phyloP scores from a whole-genome alignment of 129 eudicot genomes.

The Tagetes patula region DNA sequence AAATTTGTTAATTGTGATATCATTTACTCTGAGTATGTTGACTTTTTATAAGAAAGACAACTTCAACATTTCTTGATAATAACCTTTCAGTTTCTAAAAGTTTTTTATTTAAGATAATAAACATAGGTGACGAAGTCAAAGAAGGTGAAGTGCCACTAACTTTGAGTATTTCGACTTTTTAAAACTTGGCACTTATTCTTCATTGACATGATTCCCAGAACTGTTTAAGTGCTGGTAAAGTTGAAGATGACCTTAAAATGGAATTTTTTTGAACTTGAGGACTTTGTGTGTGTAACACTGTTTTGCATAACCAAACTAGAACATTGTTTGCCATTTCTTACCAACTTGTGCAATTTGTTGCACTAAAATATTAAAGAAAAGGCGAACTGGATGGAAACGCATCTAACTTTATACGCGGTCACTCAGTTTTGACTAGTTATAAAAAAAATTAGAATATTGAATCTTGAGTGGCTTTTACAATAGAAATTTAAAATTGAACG shows the following conservation, averaged over 20 bases:
- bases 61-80: neutral
- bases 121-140: neutral
- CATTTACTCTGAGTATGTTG: slow-evolving; percentile 6
- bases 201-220: neutral
- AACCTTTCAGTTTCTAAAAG: neutral
- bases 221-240: neutral
- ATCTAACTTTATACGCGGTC: neutral
- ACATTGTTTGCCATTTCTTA: neutral
- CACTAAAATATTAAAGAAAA: neutral
- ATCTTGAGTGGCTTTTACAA: neutral
- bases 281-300: neutral
- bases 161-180: neutral
- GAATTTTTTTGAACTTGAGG: neutral
- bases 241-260: neutral
- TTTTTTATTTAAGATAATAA: neutral
- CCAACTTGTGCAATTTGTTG: neutral
- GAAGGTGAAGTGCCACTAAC: neutral
- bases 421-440: neutral
- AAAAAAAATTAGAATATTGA: neutral
- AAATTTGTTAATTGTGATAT: slow-evolving; percentile 6
- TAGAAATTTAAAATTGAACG: neutral
- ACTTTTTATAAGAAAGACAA: neutral
- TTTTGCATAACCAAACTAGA: neutral
- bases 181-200: neutral
- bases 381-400: neutral